Percentiles rank a stretch among this genome's conserved stretches.
These are phyloP conservation scores for Arachis hypogaea DNA, from an alignment of 306 rosid genomes.

Conservation along the genomic window DNA sequence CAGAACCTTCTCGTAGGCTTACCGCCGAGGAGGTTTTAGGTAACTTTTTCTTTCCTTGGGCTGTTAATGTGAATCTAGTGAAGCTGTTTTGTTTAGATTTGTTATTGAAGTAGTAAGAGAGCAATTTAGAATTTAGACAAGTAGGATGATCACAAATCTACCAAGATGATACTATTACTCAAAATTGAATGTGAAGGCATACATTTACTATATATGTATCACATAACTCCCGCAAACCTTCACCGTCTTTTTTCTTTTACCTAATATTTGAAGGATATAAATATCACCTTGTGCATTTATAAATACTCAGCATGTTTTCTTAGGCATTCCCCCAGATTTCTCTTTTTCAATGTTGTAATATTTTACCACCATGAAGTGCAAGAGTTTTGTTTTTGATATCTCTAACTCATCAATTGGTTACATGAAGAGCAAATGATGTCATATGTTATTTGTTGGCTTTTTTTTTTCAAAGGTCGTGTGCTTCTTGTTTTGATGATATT, in stretches of 20 bases:
- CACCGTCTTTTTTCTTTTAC: not conserved
- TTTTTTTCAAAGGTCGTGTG: not conserved
- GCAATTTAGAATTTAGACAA: constrained; percentile 13
- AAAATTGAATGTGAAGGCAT: constrained; percentile 4
- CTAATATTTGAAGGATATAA: not conserved
- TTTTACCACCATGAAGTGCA: not conserved
- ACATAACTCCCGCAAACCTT: not conserved
- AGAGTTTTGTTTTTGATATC: not conserved
- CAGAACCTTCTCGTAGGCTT: constrained; percentile 70
- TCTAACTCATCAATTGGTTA: not conserved
- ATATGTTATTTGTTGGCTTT: not conserved
- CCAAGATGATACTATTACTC: not conserved
- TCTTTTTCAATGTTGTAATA: not conserved
- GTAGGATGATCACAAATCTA: constrained; percentile 1
- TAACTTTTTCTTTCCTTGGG: constrained; percentile 34
- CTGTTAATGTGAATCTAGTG: constrained; percentile 20
- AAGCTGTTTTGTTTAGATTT: constrained; percentile 16
- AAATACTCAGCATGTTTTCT: not conserved
- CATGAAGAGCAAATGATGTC: not conserved
- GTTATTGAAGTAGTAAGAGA: not conserved
- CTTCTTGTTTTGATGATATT: not conserved
- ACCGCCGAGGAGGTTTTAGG: constrained; percentile 79
- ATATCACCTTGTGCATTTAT: not conserved
- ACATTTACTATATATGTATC: not conserved
- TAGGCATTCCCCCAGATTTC: not conserved